Evolutionary conservation across 805 yeast species (phyloP).

Genomic region (Saccharomyces cerevisiae): DNA sequence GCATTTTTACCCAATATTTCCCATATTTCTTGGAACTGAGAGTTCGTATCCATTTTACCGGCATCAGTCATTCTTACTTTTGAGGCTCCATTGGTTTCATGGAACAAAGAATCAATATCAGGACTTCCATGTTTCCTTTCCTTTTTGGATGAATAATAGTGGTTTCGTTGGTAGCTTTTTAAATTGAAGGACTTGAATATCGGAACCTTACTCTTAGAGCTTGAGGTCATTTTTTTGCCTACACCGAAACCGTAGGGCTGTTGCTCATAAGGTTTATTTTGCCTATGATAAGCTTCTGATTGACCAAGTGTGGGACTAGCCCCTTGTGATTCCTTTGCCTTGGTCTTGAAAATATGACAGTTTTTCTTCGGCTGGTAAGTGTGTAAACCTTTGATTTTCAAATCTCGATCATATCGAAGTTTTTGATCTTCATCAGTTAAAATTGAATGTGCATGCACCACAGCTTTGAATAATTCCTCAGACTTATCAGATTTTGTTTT

Average conservation of each 20-base stretch:
- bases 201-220: constrained; percentile 11
- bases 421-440: constrained; percentile 20
- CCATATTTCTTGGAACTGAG: background rate
- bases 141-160: constrained; percentile 4
- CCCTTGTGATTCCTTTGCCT: background rate
- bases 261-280: constrained; percentile 25
- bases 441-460: constrained; percentile 27
- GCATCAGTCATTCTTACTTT: background rate
- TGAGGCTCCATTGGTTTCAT: background rate
- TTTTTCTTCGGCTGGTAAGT: constrained; percentile 8
- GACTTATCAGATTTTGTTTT: constrained; percentile 45
- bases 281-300: constrained; percentile 5
- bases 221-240: background rate
- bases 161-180: constrained; percentile 19
- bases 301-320: background rate
- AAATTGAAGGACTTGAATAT: constrained; percentile 23
- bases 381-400: constrained; percentile 14
- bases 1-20: background rate
- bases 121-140: constrained; percentile 1
- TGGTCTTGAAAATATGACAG: constrained; percentile 1
- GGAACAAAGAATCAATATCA: background rate
- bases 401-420: constrained; percentile 15
- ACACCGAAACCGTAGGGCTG: constrained; percentile 31
- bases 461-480: constrained; percentile 27
- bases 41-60: background rate